A percentile compares a stretch with the other conserved stretches of the same genome.
phyloP scores from a whole-genome alignment of 805 yeast genomes.

The Candida jianshihensis region DNA sequence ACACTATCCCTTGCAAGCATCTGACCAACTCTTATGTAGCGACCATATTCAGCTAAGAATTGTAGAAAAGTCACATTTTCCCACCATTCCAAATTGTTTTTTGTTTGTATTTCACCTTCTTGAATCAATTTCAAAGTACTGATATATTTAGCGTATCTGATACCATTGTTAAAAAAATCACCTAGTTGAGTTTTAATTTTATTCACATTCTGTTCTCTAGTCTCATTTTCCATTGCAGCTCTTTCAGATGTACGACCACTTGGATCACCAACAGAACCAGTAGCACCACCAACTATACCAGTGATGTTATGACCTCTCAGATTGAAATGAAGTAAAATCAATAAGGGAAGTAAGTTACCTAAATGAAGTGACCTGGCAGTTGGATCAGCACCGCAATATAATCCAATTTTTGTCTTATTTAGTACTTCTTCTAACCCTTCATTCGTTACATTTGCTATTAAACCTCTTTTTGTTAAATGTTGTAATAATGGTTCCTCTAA shows the following conservation, averaged over 20 bases:
- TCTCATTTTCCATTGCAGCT: conserved; percentile 42
- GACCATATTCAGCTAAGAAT: conserved; percentile 72
- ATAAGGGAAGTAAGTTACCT: conserved; percentile 84
- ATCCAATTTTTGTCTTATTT: conserved; percentile 35
- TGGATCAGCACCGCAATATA: conserved; percentile 96
- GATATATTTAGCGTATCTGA: conserved; percentile 44
- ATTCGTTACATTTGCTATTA: conserved; percentile 35
- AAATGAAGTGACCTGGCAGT: conserved; percentile 84
- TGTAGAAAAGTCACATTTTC: conserved; percentile 63
- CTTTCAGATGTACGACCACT: conserved; percentile 85
- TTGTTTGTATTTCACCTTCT: conserved; percentile 35
- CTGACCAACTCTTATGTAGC: conserved; percentile 69
- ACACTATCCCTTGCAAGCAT: conserved; percentile 90
- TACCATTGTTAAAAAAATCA: conserved; percentile 54
- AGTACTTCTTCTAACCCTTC: conserved; percentile 24
- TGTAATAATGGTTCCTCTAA: conserved; percentile 30
- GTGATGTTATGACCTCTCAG: conserved; percentile 80
- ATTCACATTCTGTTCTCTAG: conserved; percentile 48
- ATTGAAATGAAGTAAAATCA: conserved; percentile 78
- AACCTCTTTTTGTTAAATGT: conserved; percentile 39
- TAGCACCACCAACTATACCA: conserved; percentile 89
- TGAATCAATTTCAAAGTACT: conserved; percentile 24
- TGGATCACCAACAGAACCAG: conserved; percentile 95
- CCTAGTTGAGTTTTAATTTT: conserved; percentile 57
- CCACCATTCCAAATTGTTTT: conserved; percentile 87